Base-by-base conservation (phyloP, 192 early-diverging fungal species). In the Podochytrium sp. region DNA sequence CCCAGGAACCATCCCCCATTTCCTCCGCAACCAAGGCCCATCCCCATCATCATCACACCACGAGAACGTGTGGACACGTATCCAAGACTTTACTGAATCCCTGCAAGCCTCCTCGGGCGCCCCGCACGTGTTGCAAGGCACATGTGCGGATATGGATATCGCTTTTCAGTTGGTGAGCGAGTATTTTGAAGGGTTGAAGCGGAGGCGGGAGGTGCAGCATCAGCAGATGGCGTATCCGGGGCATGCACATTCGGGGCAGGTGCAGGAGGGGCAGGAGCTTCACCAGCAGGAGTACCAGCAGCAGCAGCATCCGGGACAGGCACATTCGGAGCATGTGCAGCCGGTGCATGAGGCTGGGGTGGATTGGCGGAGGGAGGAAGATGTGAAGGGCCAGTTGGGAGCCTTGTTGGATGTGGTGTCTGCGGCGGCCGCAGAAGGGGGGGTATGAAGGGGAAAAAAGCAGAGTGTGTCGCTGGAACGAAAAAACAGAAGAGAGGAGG, bases 31-130 rank as follows among this genome's bases (percentile, higher is more conserved):
- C 23, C 41, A 35, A 34, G 50, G 53, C 2, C n/a, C n/a, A n/a
- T 57, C 55, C 14, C 16, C 14, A 57, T 57, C 34, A 35, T 3
- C n/a, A n/a, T 16, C 23, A 23, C 27, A 52, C 14, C 43, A 5
- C 20, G 42, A 60, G 20, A 55, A 41, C 25, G 18, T 59, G 57
- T 71, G 58, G 58, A 73, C 67, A 2, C 74, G 61, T 32, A 77
- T 77, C 70, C 49, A 69, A 1, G 80, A 81, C 56, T 81, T 81
- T 71, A 79, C 80, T 4, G 78, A 81, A 50, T 14, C 47, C 4
- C 43, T 16, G 32, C 72, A 79, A 50, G 77, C 68, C 2, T 75
- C 74, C 7, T 29, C 35, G 5, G 50, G 67, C 29, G 25, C 41
- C 12, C 65, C 60, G 4, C 80, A 81, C 52, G 74, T 79, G 43